These are phyloP conservation scores for Paramecium octaurelia DNA, from an alignment of 73 alveolate species.

Conservation along the genomic window DNA sequence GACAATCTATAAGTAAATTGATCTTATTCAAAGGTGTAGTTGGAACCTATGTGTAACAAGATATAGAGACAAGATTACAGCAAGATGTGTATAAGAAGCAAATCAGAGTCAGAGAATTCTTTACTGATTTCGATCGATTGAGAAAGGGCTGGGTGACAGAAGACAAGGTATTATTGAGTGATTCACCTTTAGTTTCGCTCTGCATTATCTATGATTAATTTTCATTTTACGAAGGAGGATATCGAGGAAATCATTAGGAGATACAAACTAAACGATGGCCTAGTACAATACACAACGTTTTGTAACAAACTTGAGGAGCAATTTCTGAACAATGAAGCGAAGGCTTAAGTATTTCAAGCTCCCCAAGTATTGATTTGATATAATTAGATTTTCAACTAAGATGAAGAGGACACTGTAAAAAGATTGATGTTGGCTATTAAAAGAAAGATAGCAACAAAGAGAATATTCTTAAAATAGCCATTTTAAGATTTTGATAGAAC, in stretches of 20 bases:
- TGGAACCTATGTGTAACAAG: conserved; percentile 51
- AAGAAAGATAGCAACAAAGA: conserved; percentile 66
- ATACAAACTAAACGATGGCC: conserved; percentile 66
- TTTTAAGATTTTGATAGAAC: conserved; percentile 86
- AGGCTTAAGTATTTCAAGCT: conserved; percentile 59
- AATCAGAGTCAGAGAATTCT: conserved; percentile 85
- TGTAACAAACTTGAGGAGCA: conserved; percentile 70
- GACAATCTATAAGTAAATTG: conserved; percentile 18
- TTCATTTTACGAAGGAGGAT: conserved; percentile 70
- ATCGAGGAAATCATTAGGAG: conserved; percentile 66
- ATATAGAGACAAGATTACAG: conserved; percentile 63
- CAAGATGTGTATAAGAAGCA: conserved; percentile 78
- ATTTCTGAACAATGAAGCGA: conserved; percentile 62
- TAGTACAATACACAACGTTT: conserved; percentile 70
- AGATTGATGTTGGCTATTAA: conserved; percentile 65
- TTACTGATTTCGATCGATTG: conserved; percentile 87
- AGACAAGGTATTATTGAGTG: conserved; percentile 58
- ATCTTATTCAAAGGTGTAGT: not conserved
- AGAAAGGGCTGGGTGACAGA: conserved; percentile 93
- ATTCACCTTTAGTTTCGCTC: conserved; percentile 66
- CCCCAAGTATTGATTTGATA: conserved; percentile 40
- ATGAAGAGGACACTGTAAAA: conserved; percentile 63
- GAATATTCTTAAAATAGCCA: conserved; percentile 79
- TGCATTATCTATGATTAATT: conserved; percentile 71
- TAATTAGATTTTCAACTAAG: conserved; percentile 64